Percentiles rank a stretch among this genome's conserved stretches.
Evolutionary conservation across 1,284 basidiomycete species (phyloP).

Genomic region (Phaffia rhodozyma): DNA sequence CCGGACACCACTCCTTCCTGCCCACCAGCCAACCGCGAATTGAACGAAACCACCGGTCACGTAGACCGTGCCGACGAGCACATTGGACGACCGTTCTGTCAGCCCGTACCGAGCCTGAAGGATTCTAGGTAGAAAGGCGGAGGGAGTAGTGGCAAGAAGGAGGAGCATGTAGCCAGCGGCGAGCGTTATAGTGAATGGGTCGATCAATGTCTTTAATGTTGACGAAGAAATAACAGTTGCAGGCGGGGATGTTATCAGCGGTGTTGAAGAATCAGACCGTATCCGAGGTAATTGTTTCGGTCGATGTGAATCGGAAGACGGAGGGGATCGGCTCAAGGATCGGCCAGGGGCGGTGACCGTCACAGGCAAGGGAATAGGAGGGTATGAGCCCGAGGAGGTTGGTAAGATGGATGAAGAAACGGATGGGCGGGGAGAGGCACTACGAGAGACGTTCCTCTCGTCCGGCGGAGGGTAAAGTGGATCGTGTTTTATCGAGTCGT

Average conservation of each 20-base stretch:
- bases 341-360: no score
- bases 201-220: neutral
- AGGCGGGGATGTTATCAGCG: no score
- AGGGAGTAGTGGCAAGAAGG: constrained; percentile 14
- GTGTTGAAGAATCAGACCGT: no score
- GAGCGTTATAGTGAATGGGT: constrained; percentile 1
- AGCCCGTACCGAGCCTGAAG: constrained; percentile 14
- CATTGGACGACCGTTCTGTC: neutral
- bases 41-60: constrained; percentile 6
- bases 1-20: neutral
- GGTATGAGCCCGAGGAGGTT: neutral
- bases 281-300: neutral
- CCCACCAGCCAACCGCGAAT: constrained; percentile 5
- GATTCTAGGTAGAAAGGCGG: constrained; percentile 13
- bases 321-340: neutral
- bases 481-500: no score
- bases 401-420: no score
- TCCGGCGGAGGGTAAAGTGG: no score
- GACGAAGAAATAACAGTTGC: neutral
- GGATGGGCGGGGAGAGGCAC: no score
- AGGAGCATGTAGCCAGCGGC: constrained; percentile 13
- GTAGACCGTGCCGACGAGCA: constrained; percentile 5
- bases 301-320: neutral
- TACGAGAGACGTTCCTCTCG: no score
- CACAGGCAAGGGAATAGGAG: neutral